Percentiles rank a stretch among this genome's conserved stretches.
Conservation (phyloP, 768 basidiomycete species). For the Fomitopsis pulvina region DNA sequence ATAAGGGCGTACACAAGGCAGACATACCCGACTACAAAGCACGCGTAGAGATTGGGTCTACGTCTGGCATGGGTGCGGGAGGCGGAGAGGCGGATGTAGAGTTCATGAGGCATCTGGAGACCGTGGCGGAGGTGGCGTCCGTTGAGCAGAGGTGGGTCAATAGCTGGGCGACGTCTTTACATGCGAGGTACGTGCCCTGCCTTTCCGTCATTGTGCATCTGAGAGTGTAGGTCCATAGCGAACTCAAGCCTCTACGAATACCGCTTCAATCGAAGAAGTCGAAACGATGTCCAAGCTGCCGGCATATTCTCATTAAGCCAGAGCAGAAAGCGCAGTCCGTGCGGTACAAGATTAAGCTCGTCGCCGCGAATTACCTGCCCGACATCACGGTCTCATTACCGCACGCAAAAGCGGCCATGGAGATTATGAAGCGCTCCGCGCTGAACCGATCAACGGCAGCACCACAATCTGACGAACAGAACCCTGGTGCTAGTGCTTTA, state of each 20-base stretch:
- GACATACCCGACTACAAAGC: constrained; percentile 75
- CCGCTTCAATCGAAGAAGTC: constrained; percentile 91
- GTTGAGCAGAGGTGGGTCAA: constrained; percentile 77
- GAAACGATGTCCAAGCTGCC: constrained; percentile 90
- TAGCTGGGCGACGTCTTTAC: constrained; percentile 69
- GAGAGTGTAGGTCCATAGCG: constrained; percentile 36
- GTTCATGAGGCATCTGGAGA: constrained; percentile 58
- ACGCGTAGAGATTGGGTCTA: constrained; percentile 56
- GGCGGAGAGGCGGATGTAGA: constrained; percentile 68
- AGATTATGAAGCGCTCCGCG: constrained; percentile 32
- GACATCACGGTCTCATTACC: constrained; percentile 71
- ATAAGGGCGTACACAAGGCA: constrained; percentile 63
- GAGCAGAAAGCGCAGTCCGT: constrained; percentile 95
- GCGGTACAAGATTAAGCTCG: constrained; percentile 95
- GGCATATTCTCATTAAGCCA: constrained; percentile 96
- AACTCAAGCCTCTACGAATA: constrained; percentile 83
- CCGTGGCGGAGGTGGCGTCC: constrained; percentile 53
- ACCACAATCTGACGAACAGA: constrained; percentile 11
- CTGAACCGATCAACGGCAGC: constrained; percentile 26
- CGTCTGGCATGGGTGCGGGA: constrained; percentile 46
- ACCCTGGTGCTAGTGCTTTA: constrained; percentile 33
- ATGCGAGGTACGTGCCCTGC: constrained; percentile 46
- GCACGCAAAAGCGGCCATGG: constrained; percentile 37
- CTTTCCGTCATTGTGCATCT: constrained; percentile 2
- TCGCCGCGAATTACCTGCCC: constrained; percentile 92